These are phyloP conservation scores for Penicillium sp. DNA, from an alignment of 2,329 filamentous ascomycete species.

Conservation along the genomic window DNA sequence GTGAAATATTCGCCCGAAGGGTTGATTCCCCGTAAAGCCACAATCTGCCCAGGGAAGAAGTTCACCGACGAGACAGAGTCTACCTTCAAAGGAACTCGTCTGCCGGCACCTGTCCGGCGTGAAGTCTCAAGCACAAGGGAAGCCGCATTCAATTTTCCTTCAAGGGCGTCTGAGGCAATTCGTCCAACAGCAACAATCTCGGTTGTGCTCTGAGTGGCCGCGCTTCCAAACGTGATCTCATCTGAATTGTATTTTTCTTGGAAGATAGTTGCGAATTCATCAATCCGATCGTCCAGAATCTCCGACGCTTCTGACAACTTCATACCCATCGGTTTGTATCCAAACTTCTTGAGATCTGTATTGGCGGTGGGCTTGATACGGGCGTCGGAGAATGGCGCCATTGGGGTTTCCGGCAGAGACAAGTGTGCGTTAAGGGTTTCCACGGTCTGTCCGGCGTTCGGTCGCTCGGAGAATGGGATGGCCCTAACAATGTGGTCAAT, in stretches of 20 bases:
- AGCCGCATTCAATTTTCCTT: slow-evolving; percentile 81
- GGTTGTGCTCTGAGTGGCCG: slow-evolving; percentile 78
- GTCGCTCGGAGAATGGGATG: slow-evolving; percentile 73
- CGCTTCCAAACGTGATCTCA: slow-evolving; percentile 81
- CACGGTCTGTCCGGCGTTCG: slow-evolving; percentile 76
- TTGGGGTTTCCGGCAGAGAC: slow-evolving; percentile 65
- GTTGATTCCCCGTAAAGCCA: slow-evolving; percentile 84
- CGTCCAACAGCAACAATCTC: slow-evolving; percentile 89
- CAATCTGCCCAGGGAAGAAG: slow-evolving; percentile 93
- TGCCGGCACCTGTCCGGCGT: slow-evolving; percentile 76
- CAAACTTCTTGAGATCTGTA: slow-evolving; percentile 86
- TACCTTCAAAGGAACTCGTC: slow-evolving; percentile 78
- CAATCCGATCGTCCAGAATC: slow-evolving; percentile 91
- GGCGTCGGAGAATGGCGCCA: slow-evolving; percentile 71
- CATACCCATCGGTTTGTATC: slow-evolving; percentile 92
- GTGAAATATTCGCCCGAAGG: slow-evolving; percentile 81
- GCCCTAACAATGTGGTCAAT: slow-evolving; percentile 41
- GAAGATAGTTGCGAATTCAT: slow-evolving; percentile 77
- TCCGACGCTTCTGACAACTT: slow-evolving; percentile 90
- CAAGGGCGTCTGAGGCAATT: slow-evolving; percentile 82
- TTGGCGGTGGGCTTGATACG: slow-evolving; percentile 83
- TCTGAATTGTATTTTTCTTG: slow-evolving; percentile 75
- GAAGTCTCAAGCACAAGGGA: slow-evolving; percentile 89
- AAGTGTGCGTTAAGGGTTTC: slow-evolving; percentile 83
- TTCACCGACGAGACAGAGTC: slow-evolving; percentile 69